Evolutionary conservation across 495 filamentous ascomycete genomes (phyloP), one percentile per base, ranked within the genome.

Genomic region (Aspergillus nanangensis): DNA sequence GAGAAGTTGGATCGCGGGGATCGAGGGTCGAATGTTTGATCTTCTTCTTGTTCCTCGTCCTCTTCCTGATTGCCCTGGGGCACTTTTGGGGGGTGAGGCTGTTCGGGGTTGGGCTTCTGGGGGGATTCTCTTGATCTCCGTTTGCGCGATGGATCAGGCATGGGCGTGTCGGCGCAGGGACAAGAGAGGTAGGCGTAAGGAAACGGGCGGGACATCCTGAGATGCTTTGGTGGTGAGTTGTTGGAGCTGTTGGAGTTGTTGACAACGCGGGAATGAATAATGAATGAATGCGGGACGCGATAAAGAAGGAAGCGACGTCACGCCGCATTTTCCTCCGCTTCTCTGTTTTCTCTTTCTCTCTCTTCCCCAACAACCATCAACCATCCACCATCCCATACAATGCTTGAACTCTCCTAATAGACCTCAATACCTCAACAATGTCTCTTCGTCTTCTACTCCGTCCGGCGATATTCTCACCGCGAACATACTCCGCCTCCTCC

Each of bases 141-240:
- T 51, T 50, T 63, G 50, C 55, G 67, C 47, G 55, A 60, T 20
- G 51, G 65, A 20, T 67, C 67, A 29, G 71, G 56, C 11, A 74
- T 63, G 17, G 72, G 61, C 10, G 59, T 69, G 21, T 94, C 84
- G 44, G 82, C 82, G 66, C 93, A 98, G 35, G 92, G 89, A 61
- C 93, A 98, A 53, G 89, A 86, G 56, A 96, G 88, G 66, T 86
- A 91, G 27, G 87, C 88, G 70, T 94, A 96, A 11, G 93, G 93
- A 53, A 86, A 90, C 23, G 82, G 75, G 24, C 81, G 77, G 21
- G 86, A 80, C 88, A 92, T 93, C 18, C 15, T 51, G 44, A 38
- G 19, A 39, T 34, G 18, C 5, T 29, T 29, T 5, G 25, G 25
- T 7, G 25, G 25, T 29, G 25, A 29, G n/a, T n/a, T n/a, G n/a